phyloP scores from a whole-genome alignment of 495 filamentous ascomycete species.

The Haplographium delicatum region DNA sequence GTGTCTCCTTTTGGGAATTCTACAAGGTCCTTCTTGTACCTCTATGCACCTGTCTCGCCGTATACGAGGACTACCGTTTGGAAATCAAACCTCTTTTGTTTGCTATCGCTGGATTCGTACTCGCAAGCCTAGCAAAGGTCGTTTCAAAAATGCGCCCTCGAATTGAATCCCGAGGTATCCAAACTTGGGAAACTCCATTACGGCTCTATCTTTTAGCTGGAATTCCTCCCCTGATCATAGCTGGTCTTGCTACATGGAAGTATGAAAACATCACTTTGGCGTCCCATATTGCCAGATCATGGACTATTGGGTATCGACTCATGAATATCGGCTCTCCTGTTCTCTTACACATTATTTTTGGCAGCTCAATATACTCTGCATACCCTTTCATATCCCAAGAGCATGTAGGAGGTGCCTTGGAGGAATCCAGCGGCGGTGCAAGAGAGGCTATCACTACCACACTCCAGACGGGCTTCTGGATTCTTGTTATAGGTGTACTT shows the following conservation, averaged over 20 bases:
- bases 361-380: constrained; percentile 8
- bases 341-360: constrained; percentile 9
- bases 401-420: constrained; percentile 12
- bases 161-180: constrained; percentile 9
- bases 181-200: constrained; percentile 16
- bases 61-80: constrained; percentile 17
- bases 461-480: constrained; percentile 17
- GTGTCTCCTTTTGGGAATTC: neutral
- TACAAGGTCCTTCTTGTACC: constrained; percentile 7
- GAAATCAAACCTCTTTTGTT: constrained; percentile 3
- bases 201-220: constrained; percentile 15
- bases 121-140: constrained; percentile 14
- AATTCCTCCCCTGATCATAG: constrained; percentile 14
- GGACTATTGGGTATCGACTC: constrained; percentile 5
- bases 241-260: constrained; percentile 10
- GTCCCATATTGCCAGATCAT: constrained; percentile 7
- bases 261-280: constrained; percentile 14
- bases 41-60: neutral
- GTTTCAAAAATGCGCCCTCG: constrained; percentile 15
- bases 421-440: constrained; percentile 5
- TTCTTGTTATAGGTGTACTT: constrained; percentile 13
- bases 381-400: constrained; percentile 16
- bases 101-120: constrained; percentile 1
- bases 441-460: constrained; percentile 11
- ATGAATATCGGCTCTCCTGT: constrained; percentile 8